phyloP scores from a whole-genome alignment of 106 monocot species.

The Dioscorea alata region DNA sequence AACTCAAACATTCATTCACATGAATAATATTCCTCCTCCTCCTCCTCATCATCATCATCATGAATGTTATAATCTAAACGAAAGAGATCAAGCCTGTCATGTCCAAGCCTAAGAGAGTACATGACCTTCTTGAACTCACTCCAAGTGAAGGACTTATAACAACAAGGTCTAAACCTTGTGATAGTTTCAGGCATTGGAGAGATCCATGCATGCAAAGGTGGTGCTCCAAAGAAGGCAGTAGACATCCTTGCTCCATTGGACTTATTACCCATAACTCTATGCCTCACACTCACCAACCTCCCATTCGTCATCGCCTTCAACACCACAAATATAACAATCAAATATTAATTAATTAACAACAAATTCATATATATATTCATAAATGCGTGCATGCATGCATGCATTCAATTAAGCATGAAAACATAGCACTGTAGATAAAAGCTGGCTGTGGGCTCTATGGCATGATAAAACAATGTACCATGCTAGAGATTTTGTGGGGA shows the following conservation, averaged over 20 bases:
- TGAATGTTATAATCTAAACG: background rate
- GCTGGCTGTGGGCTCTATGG: no score
- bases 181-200: conserved; percentile 32
- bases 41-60: background rate
- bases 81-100: conserved; percentile 31
- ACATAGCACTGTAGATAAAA: no score
- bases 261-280: conserved; percentile 12
- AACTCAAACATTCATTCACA: no score
- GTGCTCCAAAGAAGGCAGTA: conserved; percentile 15
- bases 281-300: conserved; percentile 22
- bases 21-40: no score
- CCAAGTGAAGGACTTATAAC: conserved; percentile 42
- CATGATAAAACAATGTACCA: no score
- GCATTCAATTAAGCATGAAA: no score
- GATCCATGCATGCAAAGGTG: conserved; percentile 5
- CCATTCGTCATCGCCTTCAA: conserved; percentile 30
- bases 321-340: background rate
- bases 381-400: no score
- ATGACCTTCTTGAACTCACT: conserved; percentile 40
- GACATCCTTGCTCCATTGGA: conserved; percentile 18
- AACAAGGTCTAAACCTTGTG: conserved; percentile 14
- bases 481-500: no score
- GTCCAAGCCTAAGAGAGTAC: conserved; percentile 29
- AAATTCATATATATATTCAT: no score
- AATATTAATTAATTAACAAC: no score